Conservation (phyloP, 2,329 filamentous ascomycete species). For the Microdochium bolleyi region DNA sequence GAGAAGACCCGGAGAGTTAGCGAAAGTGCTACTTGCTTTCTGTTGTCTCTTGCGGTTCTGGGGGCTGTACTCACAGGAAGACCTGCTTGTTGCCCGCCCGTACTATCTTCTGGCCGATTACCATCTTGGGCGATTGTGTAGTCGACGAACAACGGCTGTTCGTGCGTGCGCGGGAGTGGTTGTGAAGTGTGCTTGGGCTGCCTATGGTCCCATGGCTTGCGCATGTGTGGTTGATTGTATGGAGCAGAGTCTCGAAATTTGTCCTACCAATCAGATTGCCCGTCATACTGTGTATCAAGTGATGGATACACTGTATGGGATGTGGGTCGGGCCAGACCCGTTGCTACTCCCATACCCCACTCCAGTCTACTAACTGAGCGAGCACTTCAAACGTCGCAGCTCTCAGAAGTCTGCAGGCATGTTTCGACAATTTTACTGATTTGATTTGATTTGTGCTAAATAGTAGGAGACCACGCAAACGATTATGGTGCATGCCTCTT, state of each 20-base stretch:
- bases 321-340: background rate
- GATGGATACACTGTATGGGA: background rate
- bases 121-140: background rate
- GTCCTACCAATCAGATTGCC: background rate
- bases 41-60: background rate
- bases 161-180: background rate
- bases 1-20: background rate
- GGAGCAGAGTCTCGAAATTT: background rate
- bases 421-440: constrained; percentile 1
- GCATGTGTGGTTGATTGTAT: background rate
- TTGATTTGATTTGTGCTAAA: background rate
- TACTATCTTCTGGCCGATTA: constrained; percentile 7
- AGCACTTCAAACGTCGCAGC: no score
- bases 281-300: background rate
- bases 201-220: background rate
- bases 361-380: background rate
- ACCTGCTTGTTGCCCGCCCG: constrained; percentile 19
- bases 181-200: background rate
- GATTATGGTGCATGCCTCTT: background rate
- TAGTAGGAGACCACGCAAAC: background rate
- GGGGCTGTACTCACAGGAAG: constrained; percentile 16
- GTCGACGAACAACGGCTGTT: background rate
- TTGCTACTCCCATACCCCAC: no score
- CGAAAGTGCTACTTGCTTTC: background rate
- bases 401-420: no score